Conservation (phyloP, 352 stramenopile species). For the Globisporangium paddicum region DNA sequence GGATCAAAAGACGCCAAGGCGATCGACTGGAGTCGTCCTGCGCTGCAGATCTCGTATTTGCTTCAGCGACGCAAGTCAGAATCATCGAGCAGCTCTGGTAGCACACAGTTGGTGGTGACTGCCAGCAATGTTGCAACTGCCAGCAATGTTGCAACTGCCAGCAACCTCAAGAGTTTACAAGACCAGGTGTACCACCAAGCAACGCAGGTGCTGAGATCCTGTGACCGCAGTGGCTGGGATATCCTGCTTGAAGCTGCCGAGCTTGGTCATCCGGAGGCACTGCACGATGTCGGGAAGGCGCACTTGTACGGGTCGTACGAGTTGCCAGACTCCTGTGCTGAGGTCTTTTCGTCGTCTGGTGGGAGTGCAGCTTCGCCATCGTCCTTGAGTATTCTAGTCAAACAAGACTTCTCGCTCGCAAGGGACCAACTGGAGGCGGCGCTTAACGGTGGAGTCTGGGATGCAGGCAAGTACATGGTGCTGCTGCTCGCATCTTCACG, state of each 20-base stretch:
- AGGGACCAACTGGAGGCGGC: constrained; percentile 17
- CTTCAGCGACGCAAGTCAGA: constrained; percentile 19
- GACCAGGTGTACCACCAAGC: constrained; percentile 11
- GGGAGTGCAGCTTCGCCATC: not conserved
- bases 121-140: not conserved
- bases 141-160: constrained; percentile 4
- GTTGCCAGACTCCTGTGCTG: constrained; percentile 15
- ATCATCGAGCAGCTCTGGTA: not conserved
- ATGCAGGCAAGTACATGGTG: constrained; percentile 24
- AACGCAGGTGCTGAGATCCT: constrained; percentile 9
- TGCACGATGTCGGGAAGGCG: constrained; percentile 23
- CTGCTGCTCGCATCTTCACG: constrained; percentile 9
- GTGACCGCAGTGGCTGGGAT: constrained; percentile 24
- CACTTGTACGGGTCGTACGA: constrained; percentile 31
- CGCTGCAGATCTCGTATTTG: constrained; percentile 37
- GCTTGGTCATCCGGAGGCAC: constrained; percentile 22
- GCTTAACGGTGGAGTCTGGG: constrained; percentile 13
- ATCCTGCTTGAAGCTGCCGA: constrained; percentile 30
- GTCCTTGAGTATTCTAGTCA: not conserved
- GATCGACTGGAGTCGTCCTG: not conserved
- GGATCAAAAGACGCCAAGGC: not conserved
- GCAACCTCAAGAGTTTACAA: constrained; percentile 11
- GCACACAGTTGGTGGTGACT: not conserved
- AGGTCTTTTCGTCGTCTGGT: not conserved
- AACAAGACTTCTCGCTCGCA: constrained; percentile 21